phyloP scores from a whole-genome alignment of 805 yeast genomes.

The Candida corydali region DNA sequence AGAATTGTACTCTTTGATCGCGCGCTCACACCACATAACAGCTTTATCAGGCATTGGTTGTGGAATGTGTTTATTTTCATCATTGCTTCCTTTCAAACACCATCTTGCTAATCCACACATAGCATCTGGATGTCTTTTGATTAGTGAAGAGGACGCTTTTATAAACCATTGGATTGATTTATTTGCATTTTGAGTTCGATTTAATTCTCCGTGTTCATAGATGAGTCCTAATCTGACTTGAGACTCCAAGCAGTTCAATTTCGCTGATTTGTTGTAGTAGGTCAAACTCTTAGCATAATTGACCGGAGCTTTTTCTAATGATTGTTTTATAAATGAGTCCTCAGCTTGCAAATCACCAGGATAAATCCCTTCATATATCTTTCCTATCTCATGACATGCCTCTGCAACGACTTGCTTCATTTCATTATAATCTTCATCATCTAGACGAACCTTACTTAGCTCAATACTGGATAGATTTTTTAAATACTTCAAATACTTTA shows the following conservation, averaged over 20 bases:
- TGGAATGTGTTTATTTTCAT: constrained; percentile 33
- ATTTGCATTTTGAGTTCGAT: constrained; percentile 33
- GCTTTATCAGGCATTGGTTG: constrained; percentile 33
- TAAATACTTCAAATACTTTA: constrained; percentile 31
- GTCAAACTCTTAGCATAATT: constrained; percentile 38
- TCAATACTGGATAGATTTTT: constrained; percentile 36
- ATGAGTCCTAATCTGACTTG: constrained; percentile 40
- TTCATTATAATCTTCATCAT: constrained; percentile 37
- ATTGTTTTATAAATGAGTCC: constrained; percentile 30
- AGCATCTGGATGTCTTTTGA: constrained; percentile 41
- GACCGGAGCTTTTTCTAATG: constrained; percentile 37
- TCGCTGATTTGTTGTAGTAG: constrained; percentile 40
- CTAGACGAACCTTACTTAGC: constrained; percentile 26
- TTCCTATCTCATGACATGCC: constrained; percentile 39
- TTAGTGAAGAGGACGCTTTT: constrained; percentile 37
- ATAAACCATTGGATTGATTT: constrained; percentile 44
- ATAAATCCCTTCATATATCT: constrained; percentile 41
- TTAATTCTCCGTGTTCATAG: constrained; percentile 41
- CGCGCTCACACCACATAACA: constrained; percentile 40
- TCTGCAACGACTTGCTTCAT: constrained; percentile 37
- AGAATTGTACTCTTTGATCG: constrained; percentile 33
- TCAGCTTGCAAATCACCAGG: constrained; percentile 38
- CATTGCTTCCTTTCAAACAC: constrained; percentile 33
- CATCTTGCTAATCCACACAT: constrained; percentile 43
- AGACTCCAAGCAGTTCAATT: constrained; percentile 34